Percentiles rank a stretch among this genome's conserved stretches.
Conservation (phyloP, 257 asterid species). For the Solanum pennellii region DNA sequence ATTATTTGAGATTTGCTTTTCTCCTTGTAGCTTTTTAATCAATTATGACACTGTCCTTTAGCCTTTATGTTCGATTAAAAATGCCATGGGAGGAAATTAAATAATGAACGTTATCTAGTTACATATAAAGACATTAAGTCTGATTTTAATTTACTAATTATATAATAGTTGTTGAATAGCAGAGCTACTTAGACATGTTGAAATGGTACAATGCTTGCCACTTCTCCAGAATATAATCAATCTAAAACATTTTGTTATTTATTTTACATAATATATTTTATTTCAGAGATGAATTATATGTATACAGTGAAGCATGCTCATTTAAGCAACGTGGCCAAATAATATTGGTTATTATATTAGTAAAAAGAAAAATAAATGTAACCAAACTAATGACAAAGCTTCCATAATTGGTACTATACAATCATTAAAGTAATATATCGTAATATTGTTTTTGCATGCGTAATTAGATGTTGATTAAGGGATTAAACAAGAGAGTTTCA, state of each 20-base stretch:
- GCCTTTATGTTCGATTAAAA: background rate
- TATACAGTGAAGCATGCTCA: background rate
- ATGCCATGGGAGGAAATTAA: background rate
- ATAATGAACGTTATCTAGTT: background rate
- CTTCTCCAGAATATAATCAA: background rate
- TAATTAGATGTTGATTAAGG: background rate
- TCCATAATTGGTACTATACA: background rate
- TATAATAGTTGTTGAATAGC: too few species aligned
- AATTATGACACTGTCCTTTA: background rate
- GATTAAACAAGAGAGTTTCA: background rate
- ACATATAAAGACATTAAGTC: too few species aligned
- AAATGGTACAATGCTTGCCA: background rate
- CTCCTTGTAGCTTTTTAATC: background rate
- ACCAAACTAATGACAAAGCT: background rate
- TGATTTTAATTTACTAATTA: background rate
- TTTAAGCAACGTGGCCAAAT: background rate
- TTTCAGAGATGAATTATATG: background rate
- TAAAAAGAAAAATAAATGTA: background rate
- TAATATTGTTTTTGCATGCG: conserved; percentile 1
- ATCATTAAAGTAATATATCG: background rate
- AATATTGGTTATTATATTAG: background rate
- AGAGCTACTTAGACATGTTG: background rate
- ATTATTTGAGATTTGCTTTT: background rate
- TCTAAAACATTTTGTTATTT: too few species aligned
- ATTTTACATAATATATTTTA: background rate